Conservation (phyloP, 78 protist species). For the Polysphondylium violaceum region DNA sequence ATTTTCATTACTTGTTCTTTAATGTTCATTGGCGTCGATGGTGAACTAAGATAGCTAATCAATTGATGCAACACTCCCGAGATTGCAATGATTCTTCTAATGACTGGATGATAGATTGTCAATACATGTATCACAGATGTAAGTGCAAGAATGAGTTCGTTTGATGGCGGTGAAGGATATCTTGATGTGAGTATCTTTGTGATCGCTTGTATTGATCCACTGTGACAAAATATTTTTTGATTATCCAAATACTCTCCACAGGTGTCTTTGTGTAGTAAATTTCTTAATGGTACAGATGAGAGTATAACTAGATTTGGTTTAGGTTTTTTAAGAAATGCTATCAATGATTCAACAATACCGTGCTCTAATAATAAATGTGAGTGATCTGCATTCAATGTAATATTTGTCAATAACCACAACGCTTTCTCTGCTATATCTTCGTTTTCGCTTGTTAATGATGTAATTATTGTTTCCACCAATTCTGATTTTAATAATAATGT, state of each 20-base stretch:
- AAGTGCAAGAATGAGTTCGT: constrained; percentile 24
- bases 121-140: constrained; percentile 34
- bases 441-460: constrained; percentile 20
- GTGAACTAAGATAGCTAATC: constrained; percentile 28
- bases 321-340: not conserved
- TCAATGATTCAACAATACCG: constrained; percentile 30
- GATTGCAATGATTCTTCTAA: constrained; percentile 48
- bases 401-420: constrained; percentile 57
- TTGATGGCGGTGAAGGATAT: not conserved
- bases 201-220: constrained; percentile 1
- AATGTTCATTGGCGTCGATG: constrained; percentile 3
- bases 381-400: constrained; percentile 36
- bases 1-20: constrained; percentile 49
- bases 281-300: constrained; percentile 11
- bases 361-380: constrained; percentile 31
- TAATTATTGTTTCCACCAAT: not conserved
- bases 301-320: constrained; percentile 10
- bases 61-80: constrained; percentile 57
- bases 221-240: constrained; percentile 66
- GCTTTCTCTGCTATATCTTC: constrained; percentile 58
- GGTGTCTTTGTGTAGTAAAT: constrained; percentile 68
- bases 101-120: constrained; percentile 52
- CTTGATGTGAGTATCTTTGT: not conserved
- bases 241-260: constrained; percentile 62
- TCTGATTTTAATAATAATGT: constrained; percentile 46